Percentiles rank a stretch among this genome's conserved stretches.
These are phyloP conservation scores for Sarcocystis neurona DNA, from an alignment of 169 alveolate genomes.

Conservation along the genomic window DNA sequence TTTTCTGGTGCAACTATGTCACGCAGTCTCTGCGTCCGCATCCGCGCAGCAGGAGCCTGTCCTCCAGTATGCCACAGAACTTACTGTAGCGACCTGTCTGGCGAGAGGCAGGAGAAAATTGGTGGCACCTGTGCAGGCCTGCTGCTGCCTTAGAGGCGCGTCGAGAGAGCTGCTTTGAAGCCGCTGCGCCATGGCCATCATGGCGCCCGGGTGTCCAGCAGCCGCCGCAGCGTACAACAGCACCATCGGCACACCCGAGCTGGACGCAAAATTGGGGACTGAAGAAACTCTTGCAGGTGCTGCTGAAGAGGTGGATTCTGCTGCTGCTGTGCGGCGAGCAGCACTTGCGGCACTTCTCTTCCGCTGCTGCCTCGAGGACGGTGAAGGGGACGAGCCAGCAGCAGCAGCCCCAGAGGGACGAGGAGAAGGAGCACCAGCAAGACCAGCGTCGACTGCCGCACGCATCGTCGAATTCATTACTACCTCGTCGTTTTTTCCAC, in stretches of 20 bases:
- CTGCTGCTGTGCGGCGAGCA: neutral
- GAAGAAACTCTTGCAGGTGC: conserved; percentile 14
- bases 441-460: neutral
- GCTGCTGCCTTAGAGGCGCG: conserved; percentile 47
- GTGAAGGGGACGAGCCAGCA: neutral
- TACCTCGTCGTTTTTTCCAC: neutral
- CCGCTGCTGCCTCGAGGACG: neutral
- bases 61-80: too few relatives aligned
- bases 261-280: conserved; percentile 23
- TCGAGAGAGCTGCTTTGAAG: conserved; percentile 16
- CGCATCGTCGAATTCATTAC: neutral
- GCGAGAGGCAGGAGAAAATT: conserved; percentile 46
- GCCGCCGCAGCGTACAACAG: conserved; percentile 31
- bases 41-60: too few relatives aligned
- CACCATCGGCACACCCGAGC: conserved; percentile 25
- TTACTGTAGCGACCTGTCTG: conserved; percentile 37
- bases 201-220: conserved; percentile 46
- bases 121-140: conserved; percentile 54
- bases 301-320: neutral
- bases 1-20: neutral
- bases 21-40: neutral
- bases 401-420: neutral
- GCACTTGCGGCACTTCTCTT: neutral
- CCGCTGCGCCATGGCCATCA: conserved; percentile 41
- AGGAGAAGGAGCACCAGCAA: neutral